Base-by-base conservation (phyloP, 106 monocot species). In the Acorus calamus region DNA sequence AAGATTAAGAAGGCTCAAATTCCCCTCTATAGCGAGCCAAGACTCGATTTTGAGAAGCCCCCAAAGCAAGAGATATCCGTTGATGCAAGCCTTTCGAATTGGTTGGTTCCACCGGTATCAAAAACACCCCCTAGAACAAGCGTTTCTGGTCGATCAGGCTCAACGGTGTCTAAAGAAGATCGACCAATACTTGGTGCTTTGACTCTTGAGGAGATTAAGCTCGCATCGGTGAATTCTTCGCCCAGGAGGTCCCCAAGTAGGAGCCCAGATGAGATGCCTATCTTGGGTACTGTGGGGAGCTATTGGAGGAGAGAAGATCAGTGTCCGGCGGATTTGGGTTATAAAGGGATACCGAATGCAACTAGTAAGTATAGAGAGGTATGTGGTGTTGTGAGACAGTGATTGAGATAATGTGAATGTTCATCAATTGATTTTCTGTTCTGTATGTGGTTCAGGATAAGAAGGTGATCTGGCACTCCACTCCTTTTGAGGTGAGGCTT, bases 291-390 rank as follows among this genome's bases (percentile, higher is more conserved):
- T 52, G 84, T 92, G 8, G 92, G 87, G 5, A 79, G 74, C 12
- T 92, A 92, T 64, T 92, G 92, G 92, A 87, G 47, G 14, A 56
- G 69, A 42, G 69, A 48, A 11, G 71, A 64, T 28, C 49, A 63
- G 43, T 60, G 61, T 28, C 28, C 28, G n/a, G 47, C 11, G 55
- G 66, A 60, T 11, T 71, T 78, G 10, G 45, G 46, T 11, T 77
- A 28, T 28, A 82, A 82, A 66, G 82, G 86, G 2, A 80, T 87
- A 61, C 86, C 86, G 6, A 87, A 87, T 50, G 77, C 79, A 8
- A 82, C 86, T 50, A 87, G 86, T 77, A 87, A 87, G 50, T 87
- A 87, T 55, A 80, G 71, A 68, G 86, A 87, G 82, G 82, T 87
- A 62, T 14, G 47, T 57, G 28, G 28, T 28, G 28, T 28, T 28